Conservation (phyloP, 768 basidiomycete species). For the Panus rudis region DNA sequence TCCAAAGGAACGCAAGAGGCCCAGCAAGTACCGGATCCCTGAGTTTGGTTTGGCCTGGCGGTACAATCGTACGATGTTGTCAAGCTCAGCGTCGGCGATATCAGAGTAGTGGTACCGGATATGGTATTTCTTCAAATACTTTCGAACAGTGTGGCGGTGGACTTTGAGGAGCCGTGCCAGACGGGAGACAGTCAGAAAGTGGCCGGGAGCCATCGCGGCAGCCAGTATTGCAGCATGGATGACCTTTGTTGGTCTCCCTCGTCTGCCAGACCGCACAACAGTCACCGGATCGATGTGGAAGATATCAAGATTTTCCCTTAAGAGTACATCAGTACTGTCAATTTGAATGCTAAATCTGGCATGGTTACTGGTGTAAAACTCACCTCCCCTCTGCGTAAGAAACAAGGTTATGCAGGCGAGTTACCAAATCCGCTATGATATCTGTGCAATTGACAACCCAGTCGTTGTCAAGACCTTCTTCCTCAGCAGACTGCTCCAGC, state of each 20-base stretch:
- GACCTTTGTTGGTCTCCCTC: neutral
- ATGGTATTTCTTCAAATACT: neutral
- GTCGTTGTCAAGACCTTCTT: too few species aligned
- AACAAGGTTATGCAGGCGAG: neutral
- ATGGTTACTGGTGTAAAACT: neutral
- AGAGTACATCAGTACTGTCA: neutral
- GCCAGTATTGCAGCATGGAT: neutral
- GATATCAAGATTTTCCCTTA: neutral
- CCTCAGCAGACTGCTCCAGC: too few species aligned
- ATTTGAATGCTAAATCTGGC: neutral
- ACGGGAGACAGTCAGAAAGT: neutral
- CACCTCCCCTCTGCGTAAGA: neutral
- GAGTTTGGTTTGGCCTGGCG: constrained; percentile 15
- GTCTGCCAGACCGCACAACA: neutral
- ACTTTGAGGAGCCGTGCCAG: neutral
- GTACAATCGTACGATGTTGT: neutral
- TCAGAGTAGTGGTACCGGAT: neutral
- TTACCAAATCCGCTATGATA: neutral
- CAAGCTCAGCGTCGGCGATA: constrained; percentile 1
- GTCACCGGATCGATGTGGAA: neutral
- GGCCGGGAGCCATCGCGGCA: neutral
- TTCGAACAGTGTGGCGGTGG: neutral
- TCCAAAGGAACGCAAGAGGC: constrained; percentile 20
- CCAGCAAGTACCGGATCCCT: constrained; percentile 23
- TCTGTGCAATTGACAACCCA: neutral